Conservation (phyloP, 495 filamentous ascomycete genomes). For the Glutinoglossum americanum region DNA sequence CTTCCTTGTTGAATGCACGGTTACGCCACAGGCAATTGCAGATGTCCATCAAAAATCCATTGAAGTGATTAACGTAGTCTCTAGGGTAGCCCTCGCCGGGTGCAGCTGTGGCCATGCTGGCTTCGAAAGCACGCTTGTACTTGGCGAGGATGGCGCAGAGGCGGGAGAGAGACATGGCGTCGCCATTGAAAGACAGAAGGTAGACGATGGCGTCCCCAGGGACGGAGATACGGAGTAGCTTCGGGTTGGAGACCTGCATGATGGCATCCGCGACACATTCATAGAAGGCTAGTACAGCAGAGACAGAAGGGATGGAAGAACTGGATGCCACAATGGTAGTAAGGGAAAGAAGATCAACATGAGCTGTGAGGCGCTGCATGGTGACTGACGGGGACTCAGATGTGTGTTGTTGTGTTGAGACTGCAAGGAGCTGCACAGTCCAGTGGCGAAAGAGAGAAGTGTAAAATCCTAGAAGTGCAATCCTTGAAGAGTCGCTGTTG, state of each 20-base stretch:
- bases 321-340: constrained; percentile 33
- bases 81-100: constrained; percentile 18
- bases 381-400: not conserved
- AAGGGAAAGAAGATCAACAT: constrained; percentile 35
- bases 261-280: constrained; percentile 32
- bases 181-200: constrained; percentile 40
- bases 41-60: constrained; percentile 74
- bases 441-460: constrained; percentile 47
- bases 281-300: constrained; percentile 49
- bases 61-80: constrained; percentile 46
- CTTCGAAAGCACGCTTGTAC: constrained; percentile 61
- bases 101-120: constrained; percentile 23
- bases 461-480: constrained; percentile 45
- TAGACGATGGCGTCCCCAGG: constrained; percentile 52
- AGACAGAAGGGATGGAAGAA: constrained; percentile 8
- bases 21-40: constrained; percentile 74
- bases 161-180: constrained; percentile 40
- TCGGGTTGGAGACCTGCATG: constrained; percentile 27
- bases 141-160: constrained; percentile 41
- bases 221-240: constrained; percentile 35
- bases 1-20: constrained; percentile 44
- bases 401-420: not conserved
- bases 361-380: constrained; percentile 1
- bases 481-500: constrained; percentile 25
- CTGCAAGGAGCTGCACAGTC: constrained; percentile 24